phyloP scores from a whole-genome alignment of 768 basidiomycete genomes.

The Stropharia rugosoannulata region DNA sequence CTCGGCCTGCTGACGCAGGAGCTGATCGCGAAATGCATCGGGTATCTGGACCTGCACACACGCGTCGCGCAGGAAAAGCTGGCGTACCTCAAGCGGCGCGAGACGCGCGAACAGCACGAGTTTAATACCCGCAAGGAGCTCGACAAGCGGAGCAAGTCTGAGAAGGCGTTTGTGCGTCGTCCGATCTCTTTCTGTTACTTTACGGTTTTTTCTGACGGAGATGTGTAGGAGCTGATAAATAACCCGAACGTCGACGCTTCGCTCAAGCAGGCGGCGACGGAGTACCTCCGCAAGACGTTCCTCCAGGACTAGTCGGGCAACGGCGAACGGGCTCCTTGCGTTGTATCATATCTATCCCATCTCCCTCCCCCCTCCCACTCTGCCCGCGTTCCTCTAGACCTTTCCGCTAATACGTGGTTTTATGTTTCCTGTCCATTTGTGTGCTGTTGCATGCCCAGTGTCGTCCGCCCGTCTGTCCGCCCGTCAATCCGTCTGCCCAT shows the following conservation, averaged over 20 bases:
- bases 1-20: conserved; percentile 20
- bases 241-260: conserved; percentile 58
- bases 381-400: no score
- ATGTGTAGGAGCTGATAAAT: conserved; percentile 50
- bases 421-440: background rate
- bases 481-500: no score
- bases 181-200: background rate
- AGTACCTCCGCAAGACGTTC: conserved; percentile 72
- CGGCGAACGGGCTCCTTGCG: no score
- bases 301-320: conserved; percentile 30
- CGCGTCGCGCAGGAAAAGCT: conserved; percentile 71
- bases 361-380: background rate
- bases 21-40: conserved; percentile 18
- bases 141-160: conserved; percentile 48
- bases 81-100: conserved; percentile 64
- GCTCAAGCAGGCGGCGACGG: conserved; percentile 65
- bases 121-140: conserved; percentile 30
- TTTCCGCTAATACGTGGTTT: background rate
- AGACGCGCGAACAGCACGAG: conserved; percentile 65
- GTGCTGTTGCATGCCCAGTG: no score
- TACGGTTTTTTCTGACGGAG: conserved; percentile 1
- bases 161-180: conserved; percentile 62
- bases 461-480: no score
- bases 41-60: conserved; percentile 64
- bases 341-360: background rate